phyloP scores from a whole-genome alignment of 345 rosid genomes.

The Camelina sativa region DNA sequence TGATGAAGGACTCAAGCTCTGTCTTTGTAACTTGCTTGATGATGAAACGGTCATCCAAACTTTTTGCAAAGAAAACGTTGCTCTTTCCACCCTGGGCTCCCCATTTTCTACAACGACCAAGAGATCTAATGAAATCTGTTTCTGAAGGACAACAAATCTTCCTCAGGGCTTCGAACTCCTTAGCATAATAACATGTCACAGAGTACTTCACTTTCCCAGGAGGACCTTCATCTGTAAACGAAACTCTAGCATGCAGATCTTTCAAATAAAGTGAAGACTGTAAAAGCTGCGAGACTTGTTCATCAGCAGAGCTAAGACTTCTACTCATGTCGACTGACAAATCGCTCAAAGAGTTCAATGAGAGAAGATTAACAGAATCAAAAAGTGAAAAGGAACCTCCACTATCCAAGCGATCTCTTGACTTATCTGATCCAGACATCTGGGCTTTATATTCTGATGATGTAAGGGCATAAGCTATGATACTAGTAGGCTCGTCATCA shows the following conservation, averaged over 20 bases:
- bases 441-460: conserved; percentile 72
- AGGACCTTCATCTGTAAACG: conserved; percentile 72
- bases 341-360: conserved; percentile 60
- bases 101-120: conserved; percentile 98
- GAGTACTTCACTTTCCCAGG: conserved; percentile 77
- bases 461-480: conserved; percentile 78
- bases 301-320: conserved; percentile 61
- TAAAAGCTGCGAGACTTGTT: conserved; percentile 57
- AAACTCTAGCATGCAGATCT: conserved; percentile 76
- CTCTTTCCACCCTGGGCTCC: conserved; percentile 99
- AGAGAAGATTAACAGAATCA: conserved; percentile 62
- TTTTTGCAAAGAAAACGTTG: conserved; percentile 95
- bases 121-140: conserved; percentile 82
- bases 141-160: conserved; percentile 87
- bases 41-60: conserved; percentile 93
- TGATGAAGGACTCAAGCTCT: conserved; percentile 91
- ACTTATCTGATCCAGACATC: conserved; percentile 66
- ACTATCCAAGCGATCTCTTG: conserved; percentile 55
- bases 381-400: conserved; percentile 55
- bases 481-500: conserved; percentile 94
- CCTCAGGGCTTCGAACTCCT: conserved; percentile 86
- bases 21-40: conserved; percentile 97
- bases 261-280: conserved; percentile 64
- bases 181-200: conserved; percentile 87
- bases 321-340: conserved; percentile 52